Conservation (phyloP, 306 rosid genomes). For the Styphnolobium japonicum region DNA sequence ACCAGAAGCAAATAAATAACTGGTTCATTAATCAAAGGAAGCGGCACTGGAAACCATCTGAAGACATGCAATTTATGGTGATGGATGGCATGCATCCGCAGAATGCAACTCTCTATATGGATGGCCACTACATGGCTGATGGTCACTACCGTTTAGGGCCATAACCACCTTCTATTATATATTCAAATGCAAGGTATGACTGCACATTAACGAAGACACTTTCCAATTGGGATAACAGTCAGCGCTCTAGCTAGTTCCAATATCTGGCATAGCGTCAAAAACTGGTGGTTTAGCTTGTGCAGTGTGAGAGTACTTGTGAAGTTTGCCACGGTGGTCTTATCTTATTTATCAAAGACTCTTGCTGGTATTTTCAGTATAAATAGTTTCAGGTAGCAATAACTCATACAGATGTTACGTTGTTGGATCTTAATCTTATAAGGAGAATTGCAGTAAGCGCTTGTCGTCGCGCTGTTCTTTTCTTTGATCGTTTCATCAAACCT, state of each 20-base stretch:
- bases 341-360: background rate
- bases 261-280: background rate
- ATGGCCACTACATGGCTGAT: constrained; percentile 69
- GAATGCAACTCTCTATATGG: constrained; percentile 72
- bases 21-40: constrained; percentile 99
- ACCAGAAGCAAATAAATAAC: constrained; percentile 92
- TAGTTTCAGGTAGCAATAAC: background rate
- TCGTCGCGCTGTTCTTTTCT: background rate
- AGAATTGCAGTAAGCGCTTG: background rate
- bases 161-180: background rate
- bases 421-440: background rate
- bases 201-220: background rate
- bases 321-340: background rate
- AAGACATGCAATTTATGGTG: constrained; percentile 97
- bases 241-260: background rate
- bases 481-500: background rate
- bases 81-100: constrained; percentile 94
- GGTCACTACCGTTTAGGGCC: constrained; percentile 91
- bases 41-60: constrained; percentile 99
- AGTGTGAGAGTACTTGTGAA: background rate
- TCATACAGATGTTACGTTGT: background rate
- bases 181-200: background rate
- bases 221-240: background rate
- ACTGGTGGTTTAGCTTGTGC: background rate
- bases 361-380: background rate